Conservation (phyloP, 805 yeast genomes). For the Ogataea angusta region DNA sequence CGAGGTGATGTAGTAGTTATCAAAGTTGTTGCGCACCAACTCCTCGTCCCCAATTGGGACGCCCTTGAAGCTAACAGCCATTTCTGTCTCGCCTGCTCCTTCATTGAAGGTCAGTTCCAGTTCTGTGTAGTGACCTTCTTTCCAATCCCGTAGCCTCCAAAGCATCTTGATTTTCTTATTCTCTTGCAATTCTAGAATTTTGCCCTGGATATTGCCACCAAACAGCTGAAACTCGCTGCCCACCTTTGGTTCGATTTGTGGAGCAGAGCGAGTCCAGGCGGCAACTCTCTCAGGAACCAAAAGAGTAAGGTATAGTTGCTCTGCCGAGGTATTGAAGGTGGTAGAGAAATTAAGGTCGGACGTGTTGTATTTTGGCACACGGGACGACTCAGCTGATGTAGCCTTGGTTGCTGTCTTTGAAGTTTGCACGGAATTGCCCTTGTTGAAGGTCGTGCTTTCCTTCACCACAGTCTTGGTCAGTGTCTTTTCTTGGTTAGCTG, state of each 20-base stretch:
- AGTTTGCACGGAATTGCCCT: conserved; percentile 11
- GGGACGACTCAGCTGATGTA: background rate
- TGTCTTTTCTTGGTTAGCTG: conserved; percentile 41
- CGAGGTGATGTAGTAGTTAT: conserved; percentile 83
- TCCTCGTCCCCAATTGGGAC: conserved; percentile 97
- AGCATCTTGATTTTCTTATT: conserved; percentile 61
- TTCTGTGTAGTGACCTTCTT: conserved; percentile 72
- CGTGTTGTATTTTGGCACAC: conserved; percentile 70
- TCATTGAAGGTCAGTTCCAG: conserved; percentile 66
- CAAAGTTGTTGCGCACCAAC: conserved; percentile 76
- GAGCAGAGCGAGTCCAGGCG: conserved; percentile 88
- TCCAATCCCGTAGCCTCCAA: conserved; percentile 93
- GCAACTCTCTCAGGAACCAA: conserved; percentile 72
- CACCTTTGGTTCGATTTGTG: conserved; percentile 52
- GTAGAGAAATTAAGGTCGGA: conserved; percentile 75
- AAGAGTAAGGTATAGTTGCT: conserved; percentile 75
- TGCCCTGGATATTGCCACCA: conserved; percentile 84
- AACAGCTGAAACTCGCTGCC: conserved; percentile 69
- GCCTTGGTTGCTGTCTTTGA: conserved; percentile 1
- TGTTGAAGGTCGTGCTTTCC: conserved; percentile 30
- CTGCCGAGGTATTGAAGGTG: conserved; percentile 82
- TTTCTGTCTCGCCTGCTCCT: conserved; percentile 79
- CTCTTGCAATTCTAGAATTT: conserved; percentile 55
- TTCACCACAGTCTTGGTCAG: conserved; percentile 26
- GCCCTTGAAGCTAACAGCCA: conserved; percentile 77